These are phyloP conservation scores for Fusarium coicis DNA, from an alignment of 2,329 filamentous ascomycete species.

Conservation along the genomic window DNA sequence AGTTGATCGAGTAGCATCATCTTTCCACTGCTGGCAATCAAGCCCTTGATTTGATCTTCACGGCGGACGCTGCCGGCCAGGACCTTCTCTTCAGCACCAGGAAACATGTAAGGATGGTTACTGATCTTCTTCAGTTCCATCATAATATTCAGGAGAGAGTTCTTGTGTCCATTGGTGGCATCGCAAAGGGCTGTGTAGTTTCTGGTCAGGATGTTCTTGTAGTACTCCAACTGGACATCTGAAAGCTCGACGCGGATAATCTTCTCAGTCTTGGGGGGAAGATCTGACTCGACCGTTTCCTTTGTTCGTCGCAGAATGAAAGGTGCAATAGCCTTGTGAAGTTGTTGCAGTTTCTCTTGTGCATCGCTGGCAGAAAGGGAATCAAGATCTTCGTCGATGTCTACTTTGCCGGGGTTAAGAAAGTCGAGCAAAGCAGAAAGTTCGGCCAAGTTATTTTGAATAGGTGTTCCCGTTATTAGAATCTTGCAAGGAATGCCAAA, in stretches of 20 bases:
- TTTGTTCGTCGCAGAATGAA: constrained; percentile 97
- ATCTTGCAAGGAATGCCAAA: constrained; percentile 91
- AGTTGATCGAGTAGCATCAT: constrained; percentile 99
- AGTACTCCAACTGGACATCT: constrained; percentile 96
- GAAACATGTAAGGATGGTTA: constrained; percentile 98
- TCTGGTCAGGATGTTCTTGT: constrained; percentile 97
- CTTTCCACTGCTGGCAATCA: constrained; percentile 97
- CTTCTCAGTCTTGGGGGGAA: constrained; percentile 97
- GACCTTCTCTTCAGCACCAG: constrained; percentile 90
- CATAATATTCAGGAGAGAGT: constrained; percentile 96
- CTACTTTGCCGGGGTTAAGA: constrained; percentile 91
- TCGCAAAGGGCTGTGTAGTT: constrained; percentile 96
- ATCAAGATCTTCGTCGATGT: constrained; percentile 92
- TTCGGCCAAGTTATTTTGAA: constrained; percentile 96
- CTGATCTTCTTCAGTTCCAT: constrained; percentile 99
- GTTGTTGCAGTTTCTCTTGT: constrained; percentile 84
- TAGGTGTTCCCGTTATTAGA: constrained; percentile 95
- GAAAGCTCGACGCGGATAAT: constrained; percentile 98
- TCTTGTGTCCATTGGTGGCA: constrained; percentile 89
- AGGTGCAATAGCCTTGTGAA: constrained; percentile 88
- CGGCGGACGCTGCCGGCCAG: constrained; percentile 81
- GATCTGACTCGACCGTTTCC: constrained; percentile 94
- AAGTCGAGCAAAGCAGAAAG: constrained; percentile 94
- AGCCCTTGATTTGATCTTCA: constrained; percentile 89
- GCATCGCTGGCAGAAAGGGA: constrained; percentile 80